Conservation (phyloP, 148 eudicot genomes). For the Rhododendron molle region DNA sequence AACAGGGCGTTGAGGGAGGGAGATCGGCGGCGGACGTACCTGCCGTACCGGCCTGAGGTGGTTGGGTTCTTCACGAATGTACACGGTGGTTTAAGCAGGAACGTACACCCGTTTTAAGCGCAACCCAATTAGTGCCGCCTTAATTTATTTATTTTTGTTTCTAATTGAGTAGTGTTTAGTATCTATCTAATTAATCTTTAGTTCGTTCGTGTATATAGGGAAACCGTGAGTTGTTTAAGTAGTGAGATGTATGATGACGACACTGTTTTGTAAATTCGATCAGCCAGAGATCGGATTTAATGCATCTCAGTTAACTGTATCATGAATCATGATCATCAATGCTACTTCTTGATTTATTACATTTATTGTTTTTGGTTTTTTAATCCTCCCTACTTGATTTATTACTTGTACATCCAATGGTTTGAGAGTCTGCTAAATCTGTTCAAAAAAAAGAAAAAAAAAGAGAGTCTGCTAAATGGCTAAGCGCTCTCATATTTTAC, state of each 20-base stretch:
- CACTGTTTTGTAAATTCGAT: neutral
- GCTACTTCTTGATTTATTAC: neutral
- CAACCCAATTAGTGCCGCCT: neutral
- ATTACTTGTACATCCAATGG: neutral
- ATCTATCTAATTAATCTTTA: neutral
- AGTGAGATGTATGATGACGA: neutral
- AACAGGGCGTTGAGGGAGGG: conserved; percentile 37
- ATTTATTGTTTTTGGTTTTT: neutral
- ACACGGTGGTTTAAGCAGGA: conserved; percentile 57
- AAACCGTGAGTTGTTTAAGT: neutral
- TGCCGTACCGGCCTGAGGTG: conserved; percentile 71
- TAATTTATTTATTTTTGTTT: neutral
- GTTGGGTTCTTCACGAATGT: conserved; percentile 84
- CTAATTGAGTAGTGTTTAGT: neutral
- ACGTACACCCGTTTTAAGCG: conserved; percentile 77
- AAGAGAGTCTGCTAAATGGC: too few relatives aligned
- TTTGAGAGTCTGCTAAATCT: neutral
- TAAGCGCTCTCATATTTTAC: too few relatives aligned
- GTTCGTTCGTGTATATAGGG: neutral
- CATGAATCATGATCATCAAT: neutral
- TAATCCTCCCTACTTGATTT: neutral
- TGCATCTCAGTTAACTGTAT: neutral
- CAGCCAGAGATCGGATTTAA: neutral
- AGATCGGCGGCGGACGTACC: conserved; percentile 52
- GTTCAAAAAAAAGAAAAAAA: too few relatives aligned